Evolutionary conservation across 768 basidiomycete genomes (phyloP), one percentile per base, ranked within the genome.

Genomic region (Wakefieldia striispora): DNA sequence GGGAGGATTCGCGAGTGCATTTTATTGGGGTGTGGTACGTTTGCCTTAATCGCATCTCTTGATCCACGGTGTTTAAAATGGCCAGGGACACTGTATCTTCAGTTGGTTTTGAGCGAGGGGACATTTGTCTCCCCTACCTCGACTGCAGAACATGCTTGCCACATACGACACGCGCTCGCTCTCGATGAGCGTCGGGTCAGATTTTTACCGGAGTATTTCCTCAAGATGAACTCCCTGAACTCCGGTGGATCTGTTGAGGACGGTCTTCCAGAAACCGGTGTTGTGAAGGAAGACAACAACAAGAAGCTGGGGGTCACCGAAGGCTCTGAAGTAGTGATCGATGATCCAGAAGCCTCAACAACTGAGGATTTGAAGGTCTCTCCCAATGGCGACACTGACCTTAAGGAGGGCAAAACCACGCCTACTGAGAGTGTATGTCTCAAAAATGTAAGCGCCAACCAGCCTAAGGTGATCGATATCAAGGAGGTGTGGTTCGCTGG

Each of bases 401-500:
- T 26, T 9, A 8, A 26, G 26, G n/a, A n/a, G n/a, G n/a, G n/a
- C n/a, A n/a, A n/a, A n/a, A n/a, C n/a, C n/a, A n/a, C n/a, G n/a
- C n/a, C n/a, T n/a, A n/a, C n/a, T n/a, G n/a, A n/a, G n/a, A n/a
- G n/a, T n/a, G n/a, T n/a, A n/a, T n/a, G n/a, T n/a, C n/a, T n/a
- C n/a, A n/a, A n/a, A n/a, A n/a, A n/a, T n/a, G n/a, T n/a, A n/a
- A n/a, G n/a, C n/a, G n/a, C n/a, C n/a, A n/a, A n/a, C n/a, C n/a
- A n/a, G n/a, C n/a, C n/a, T n/a, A n/a, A n/a, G n/a, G n/a, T n/a
- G n/a, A n/a, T n/a, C n/a, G n/a, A n/a, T 3, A 51, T 83, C 17
- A 72, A 78, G 46, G 83, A 87, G 59, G 84, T 86, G 1, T 86
- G 84, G 83, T 86, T 86, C 59, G 68, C 81, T 1, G 82, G 74